phyloP scores from a whole-genome alignment of 2,329 filamentous ascomycete species.

The Pseudonectria buxi region DNA sequence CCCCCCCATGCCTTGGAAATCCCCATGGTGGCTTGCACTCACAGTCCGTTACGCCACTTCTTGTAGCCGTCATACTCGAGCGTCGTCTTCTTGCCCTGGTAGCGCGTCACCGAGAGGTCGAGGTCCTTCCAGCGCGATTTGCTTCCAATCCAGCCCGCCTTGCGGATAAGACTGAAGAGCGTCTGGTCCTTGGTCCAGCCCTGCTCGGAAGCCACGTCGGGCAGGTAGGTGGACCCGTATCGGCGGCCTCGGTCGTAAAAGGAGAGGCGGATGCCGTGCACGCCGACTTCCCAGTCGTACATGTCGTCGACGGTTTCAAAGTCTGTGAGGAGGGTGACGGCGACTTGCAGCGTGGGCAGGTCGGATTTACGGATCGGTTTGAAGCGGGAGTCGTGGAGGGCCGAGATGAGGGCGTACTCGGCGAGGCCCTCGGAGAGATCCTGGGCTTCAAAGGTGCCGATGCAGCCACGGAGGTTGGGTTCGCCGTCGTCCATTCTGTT shows the following conservation, averaged over 20 bases:
- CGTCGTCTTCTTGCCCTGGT: slow-evolving; percentile 75
- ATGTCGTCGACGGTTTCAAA: slow-evolving; percentile 70
- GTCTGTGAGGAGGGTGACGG: slow-evolving; percentile 76
- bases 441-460: slow-evolving; percentile 83
- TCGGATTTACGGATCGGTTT: slow-evolving; percentile 46
- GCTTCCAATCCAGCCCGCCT: slow-evolving; percentile 87
- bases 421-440: slow-evolving; percentile 66
- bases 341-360: slow-evolving; percentile 53
- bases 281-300: slow-evolving; percentile 81
- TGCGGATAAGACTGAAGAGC: slow-evolving; percentile 81
- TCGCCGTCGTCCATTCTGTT: slow-evolving; percentile 54
- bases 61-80: slow-evolving; percentile 68
- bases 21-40: too few species aligned
- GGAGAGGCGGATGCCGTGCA: slow-evolving; percentile 78
- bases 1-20: too few species aligned
- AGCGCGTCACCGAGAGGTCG: slow-evolving; percentile 71
- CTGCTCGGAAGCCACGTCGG: slow-evolving; percentile 85
- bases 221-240: slow-evolving; percentile 84
- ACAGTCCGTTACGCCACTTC: slow-evolving; percentile 70
- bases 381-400: slow-evolving; percentile 58
- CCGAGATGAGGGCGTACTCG: slow-evolving; percentile 77
- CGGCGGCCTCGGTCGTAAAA: slow-evolving; percentile 69
- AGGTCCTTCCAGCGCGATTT: slow-evolving; percentile 73
- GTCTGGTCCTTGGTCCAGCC: slow-evolving; percentile 95
- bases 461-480: slow-evolving; percentile 77